Conservation (phyloP, 768 basidiomycete species). For the Tremella fuciformis region DNA sequence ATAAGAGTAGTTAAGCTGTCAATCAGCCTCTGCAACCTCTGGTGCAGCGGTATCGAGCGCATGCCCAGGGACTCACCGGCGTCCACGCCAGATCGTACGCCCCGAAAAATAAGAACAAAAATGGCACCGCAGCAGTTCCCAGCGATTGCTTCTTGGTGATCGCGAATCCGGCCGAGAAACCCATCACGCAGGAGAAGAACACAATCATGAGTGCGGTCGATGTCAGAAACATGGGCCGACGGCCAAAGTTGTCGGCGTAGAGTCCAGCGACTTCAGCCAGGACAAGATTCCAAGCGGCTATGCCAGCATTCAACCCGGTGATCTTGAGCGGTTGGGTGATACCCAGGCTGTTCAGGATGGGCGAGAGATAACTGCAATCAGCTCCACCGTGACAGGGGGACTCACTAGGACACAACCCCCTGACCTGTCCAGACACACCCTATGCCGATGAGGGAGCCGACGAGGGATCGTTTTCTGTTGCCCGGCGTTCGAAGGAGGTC, state of each 20-base stretch:
- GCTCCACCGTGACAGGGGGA: background rate
- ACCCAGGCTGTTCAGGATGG: slow-evolving; percentile 38
- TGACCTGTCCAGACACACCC: slow-evolving; percentile 8
- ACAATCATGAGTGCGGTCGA: slow-evolving; percentile 29
- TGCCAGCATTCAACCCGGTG: slow-evolving; percentile 41
- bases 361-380: slow-evolving; percentile 35
- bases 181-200: slow-evolving; percentile 25
- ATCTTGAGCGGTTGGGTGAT: slow-evolving; percentile 38
- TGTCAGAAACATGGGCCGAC: slow-evolving; percentile 30
- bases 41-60: too few relatives aligned
- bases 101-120: slow-evolving; percentile 26
- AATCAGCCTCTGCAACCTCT: background rate
- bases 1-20: slow-evolving; percentile 7
- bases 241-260: slow-evolving; percentile 39
- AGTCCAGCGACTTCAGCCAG: slow-evolving; percentile 5
- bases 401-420: background rate
- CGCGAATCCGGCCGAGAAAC: slow-evolving; percentile 37
- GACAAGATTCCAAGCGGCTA: slow-evolving; percentile 27
- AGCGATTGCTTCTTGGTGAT: slow-evolving; percentile 16
- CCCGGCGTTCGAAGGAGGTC: slow-evolving; percentile 30
- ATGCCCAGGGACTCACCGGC: too few relatives aligned
- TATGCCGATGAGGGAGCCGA: slow-evolving; percentile 22
- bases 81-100: slow-evolving; percentile 14
- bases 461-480: slow-evolving; percentile 27
- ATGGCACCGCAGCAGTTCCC: slow-evolving; percentile 37